Evolutionary conservation across 139 green algal species (phyloP), one percentile per base, ranked within the genome.

Genomic region (Tetraselmis striata): DNA sequence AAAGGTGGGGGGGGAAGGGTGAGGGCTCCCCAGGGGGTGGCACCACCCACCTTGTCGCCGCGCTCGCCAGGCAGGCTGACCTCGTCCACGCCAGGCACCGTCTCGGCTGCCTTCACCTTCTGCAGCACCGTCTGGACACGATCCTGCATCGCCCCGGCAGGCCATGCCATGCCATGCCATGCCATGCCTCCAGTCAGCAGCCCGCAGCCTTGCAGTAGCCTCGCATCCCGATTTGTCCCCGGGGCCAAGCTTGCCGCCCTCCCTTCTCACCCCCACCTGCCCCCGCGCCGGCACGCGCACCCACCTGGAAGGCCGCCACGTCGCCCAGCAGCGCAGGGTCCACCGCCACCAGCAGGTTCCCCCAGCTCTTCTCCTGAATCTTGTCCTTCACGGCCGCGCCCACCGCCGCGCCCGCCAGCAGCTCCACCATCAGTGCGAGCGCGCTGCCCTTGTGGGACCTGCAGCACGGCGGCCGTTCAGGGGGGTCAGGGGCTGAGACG

Each of bases 391-490:
- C 85, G 27, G 93, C 93, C 22, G 90, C 93, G 58, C 90, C 90
- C n/a, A 93, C 90, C 74, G 93, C 79, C 1, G 90, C 85, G 0
- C 93, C 93, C 0, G 89, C 90, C 77, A 96, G 88, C 58, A 96
- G 89, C 90, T 96, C 93, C 27, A 96, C 87, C 83, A 95, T 91
- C 59, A 96, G 86, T 0, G 90, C 87, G 79, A 96, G 88, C 84
- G 89, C 88, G 85, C 84, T 91, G 77, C 90, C 90, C 88, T 96
- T 94, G 86, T 92, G 83, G n/a, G 80, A 84, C 76, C 84, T 85
- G 76, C 27, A 80, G 2, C 0, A 22, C 77, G 67, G 2, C 1
- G 2, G 80, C 30, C 74, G 30, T 27, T 31, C 58, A 74, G 18
- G 18, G 58, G 18, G 58, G 58, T 74, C 18, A 23, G 58, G 58